Conservation (phyloP, 2,329 filamentous ascomycete species). For the Nigrospora osmanthi region DNA sequence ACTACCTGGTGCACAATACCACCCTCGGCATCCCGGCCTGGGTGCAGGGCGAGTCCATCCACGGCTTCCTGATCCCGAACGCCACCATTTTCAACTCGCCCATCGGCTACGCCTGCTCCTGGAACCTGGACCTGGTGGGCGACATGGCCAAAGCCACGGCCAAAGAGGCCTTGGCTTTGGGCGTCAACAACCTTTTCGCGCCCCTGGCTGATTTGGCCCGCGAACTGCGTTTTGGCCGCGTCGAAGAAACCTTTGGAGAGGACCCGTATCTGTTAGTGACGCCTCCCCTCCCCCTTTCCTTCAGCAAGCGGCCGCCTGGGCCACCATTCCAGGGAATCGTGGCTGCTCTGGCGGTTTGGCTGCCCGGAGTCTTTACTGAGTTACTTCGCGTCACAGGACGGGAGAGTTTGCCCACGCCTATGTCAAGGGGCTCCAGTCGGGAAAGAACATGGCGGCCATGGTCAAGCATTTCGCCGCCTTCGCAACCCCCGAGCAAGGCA, state of each 20-base stretch:
- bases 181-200: slow-evolving; percentile 67
- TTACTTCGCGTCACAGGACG: slow-evolving; percentile 22
- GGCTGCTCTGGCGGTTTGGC: neutral
- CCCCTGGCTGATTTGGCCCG: slow-evolving; percentile 64
- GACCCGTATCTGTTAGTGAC: slow-evolving; percentile 52
- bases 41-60: slow-evolving; percentile 67
- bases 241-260: slow-evolving; percentile 68
- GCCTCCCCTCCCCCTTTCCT: neutral
- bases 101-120: slow-evolving; percentile 64
- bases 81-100: slow-evolving; percentile 76
- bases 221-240: slow-evolving; percentile 63
- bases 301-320: no score
- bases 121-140: slow-evolving; percentile 55
- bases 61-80: slow-evolving; percentile 64
- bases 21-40: slow-evolving; percentile 64
- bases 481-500: slow-evolving; percentile 60
- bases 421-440: slow-evolving; percentile 51
- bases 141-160: slow-evolving; percentile 62
- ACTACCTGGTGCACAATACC: slow-evolving; percentile 60
- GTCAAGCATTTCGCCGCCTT: slow-evolving; percentile 72
- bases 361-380: slow-evolving; percentile 3
- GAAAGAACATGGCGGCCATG: slow-evolving; percentile 56
- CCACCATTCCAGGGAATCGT: neutral
- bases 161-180: slow-evolving; percentile 56
- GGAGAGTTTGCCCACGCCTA: slow-evolving; percentile 59